Conservation (phyloP, 2,329 filamentous ascomycete genomes). For the Decorospora gaudefroyi region DNA sequence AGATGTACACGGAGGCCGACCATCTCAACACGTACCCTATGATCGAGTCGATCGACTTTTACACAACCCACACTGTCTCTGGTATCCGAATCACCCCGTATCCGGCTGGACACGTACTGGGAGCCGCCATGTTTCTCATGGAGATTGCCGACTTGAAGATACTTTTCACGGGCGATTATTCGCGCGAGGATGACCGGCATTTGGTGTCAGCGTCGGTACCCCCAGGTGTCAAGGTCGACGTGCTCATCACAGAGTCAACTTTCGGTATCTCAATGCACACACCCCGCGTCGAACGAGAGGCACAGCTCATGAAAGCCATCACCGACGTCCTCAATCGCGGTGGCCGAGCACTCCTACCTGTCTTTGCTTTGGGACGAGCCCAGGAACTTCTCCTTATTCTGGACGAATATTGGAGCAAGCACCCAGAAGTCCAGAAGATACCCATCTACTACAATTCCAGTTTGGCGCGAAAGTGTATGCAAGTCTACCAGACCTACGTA, state of each 20-base stretch:
- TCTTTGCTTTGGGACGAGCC: constrained; percentile 90
- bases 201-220: constrained; percentile 92
- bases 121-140: constrained; percentile 96
- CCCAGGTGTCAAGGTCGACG: constrained; percentile 86
- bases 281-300: constrained; percentile 86
- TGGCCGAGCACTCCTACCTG: constrained; percentile 89
- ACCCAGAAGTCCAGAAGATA: constrained; percentile 82
- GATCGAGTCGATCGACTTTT: constrained; percentile 97
- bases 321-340: constrained; percentile 89
- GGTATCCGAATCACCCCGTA: constrained; percentile 97
- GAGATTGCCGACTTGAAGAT: constrained; percentile 97
- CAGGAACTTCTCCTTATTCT: constrained; percentile 93
- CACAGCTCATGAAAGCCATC: constrained; percentile 92
- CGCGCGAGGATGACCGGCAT: constrained; percentile 91
- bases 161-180: constrained; percentile 97
- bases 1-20: constrained; percentile 92
- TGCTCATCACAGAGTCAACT: constrained; percentile 95
- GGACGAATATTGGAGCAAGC: constrained; percentile 94
- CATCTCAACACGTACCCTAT: constrained; percentile 89
- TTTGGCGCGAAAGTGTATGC: constrained; percentile 94
- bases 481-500: constrained; percentile 97
- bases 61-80: constrained; percentile 95
- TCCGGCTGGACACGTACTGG: constrained; percentile 95
- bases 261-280: constrained; percentile 95
- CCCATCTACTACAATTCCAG: constrained; percentile 98